These are phyloP conservation scores for Gryganskiella cystojenkinii DNA, from an alignment of 192 early-diverging fungal genomes.

Conservation along the genomic window DNA sequence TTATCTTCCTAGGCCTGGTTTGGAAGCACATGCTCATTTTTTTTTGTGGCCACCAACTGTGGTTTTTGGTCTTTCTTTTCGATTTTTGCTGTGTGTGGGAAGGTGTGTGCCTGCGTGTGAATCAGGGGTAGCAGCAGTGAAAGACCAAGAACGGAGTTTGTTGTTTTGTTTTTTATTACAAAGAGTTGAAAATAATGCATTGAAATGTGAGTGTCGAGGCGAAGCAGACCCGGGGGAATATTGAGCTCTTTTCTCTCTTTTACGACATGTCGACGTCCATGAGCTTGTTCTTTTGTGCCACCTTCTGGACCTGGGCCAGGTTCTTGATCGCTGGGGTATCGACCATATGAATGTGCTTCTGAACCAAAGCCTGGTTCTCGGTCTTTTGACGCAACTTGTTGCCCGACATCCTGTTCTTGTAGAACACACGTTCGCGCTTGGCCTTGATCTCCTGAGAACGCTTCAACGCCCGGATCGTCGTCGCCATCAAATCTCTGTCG, in stretches of 20 bases:
- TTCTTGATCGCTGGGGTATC: slow-evolving; percentile 65
- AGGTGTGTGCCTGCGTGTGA: too few relatives aligned
- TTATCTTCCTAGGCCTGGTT: neutral
- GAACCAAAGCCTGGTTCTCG: slow-evolving; percentile 79
- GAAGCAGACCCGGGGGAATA: neutral
- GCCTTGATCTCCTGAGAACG: slow-evolving; percentile 94
- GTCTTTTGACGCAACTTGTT: slow-evolving; percentile 86
- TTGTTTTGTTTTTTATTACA: too few relatives aligned
- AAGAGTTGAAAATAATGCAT: too few relatives aligned
- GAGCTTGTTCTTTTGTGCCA: slow-evolving; percentile 57
- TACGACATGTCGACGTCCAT: slow-evolving; percentile 79
- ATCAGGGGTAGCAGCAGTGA: too few relatives aligned
- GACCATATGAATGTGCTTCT: slow-evolving; percentile 92
- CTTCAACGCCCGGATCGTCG: slow-evolving; percentile 99
- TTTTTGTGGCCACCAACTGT: neutral
- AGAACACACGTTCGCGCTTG: slow-evolving; percentile 93
- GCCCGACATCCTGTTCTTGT: slow-evolving; percentile 89
- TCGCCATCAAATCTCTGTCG: slow-evolving; percentile 96
- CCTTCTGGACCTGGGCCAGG: slow-evolving; percentile 74
- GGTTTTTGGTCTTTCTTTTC: too few relatives aligned
- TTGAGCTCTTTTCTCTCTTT: neutral
- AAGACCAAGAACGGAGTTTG: too few relatives aligned
- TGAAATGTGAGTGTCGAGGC: neutral
- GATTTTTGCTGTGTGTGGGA: too few relatives aligned
- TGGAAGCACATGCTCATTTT: too few relatives aligned